These are phyloP conservation scores for Hypoxylon sp. DNA, from an alignment of 2,329 filamentous ascomycete species.

Conservation along the genomic window DNA sequence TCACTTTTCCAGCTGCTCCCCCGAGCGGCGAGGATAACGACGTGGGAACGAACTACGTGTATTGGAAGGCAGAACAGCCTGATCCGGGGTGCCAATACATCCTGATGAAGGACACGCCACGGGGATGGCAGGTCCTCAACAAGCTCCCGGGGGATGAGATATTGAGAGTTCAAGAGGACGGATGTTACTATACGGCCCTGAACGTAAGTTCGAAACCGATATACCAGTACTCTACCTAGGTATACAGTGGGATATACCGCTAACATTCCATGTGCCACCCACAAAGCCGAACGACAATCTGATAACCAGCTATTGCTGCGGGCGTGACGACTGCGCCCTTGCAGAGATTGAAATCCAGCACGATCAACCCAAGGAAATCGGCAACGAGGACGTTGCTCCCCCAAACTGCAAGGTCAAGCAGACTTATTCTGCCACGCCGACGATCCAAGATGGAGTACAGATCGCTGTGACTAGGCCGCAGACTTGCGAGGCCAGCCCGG, in stretches of 20 bases:
- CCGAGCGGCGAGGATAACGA: slow-evolving; percentile 13
- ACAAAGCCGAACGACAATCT: slow-evolving; percentile 21
- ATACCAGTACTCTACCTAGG: no score
- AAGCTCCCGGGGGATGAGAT: slow-evolving; percentile 24
- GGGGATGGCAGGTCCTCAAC: slow-evolving; percentile 25
- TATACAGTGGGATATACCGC: not conserved
- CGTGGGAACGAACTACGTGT: slow-evolving; percentile 19
- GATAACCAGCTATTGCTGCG: slow-evolving; percentile 33
- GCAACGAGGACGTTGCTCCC: not conserved
- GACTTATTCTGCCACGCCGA: slow-evolving; percentile 6
- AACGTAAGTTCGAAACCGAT: slow-evolving; percentile 12
- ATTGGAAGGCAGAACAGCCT: slow-evolving; percentile 24
- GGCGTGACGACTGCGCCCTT: slow-evolving; percentile 21
- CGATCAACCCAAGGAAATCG: not conserved
- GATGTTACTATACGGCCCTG: slow-evolving; percentile 28
- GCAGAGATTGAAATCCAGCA: slow-evolving; percentile 23
- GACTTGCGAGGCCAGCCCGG: slow-evolving; percentile 25
- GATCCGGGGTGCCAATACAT: slow-evolving; percentile 27
- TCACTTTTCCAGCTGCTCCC: slow-evolving; percentile 25
- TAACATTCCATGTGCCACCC: not conserved
- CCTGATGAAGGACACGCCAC: slow-evolving; percentile 20
- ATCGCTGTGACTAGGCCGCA: slow-evolving; percentile 28
- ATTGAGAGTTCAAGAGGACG: slow-evolving; percentile 11
- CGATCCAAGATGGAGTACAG: slow-evolving; percentile 16
- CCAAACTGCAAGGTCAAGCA: slow-evolving; percentile 21